Evolutionary conservation across 306 rosid species (phyloP).

Genomic region (Cucurbita moschata): DNA sequence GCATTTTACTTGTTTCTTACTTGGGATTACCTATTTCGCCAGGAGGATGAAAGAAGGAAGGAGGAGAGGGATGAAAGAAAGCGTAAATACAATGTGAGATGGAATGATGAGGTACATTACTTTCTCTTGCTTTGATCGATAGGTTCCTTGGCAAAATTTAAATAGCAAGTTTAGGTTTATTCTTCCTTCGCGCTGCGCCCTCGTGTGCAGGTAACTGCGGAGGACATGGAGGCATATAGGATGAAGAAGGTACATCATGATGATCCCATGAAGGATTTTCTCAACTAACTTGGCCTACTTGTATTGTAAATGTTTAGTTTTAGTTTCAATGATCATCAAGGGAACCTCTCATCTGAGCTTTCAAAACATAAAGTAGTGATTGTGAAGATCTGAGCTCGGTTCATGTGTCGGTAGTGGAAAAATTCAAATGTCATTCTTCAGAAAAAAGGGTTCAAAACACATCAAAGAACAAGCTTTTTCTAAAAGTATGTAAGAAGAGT

Average conservation of each 20-base stretch:
- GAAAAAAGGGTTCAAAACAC: too few relatives aligned
- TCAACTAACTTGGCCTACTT: background rate
- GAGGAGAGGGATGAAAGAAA: slow-evolving; percentile 61
- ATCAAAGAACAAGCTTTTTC: too few relatives aligned
- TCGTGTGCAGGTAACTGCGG: slow-evolving; percentile 24
- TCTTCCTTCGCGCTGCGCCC: background rate
- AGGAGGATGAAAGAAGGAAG: slow-evolving; percentile 44
- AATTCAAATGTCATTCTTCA: too few relatives aligned
- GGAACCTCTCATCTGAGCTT: background rate
- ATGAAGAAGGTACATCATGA: slow-evolving; percentile 36
- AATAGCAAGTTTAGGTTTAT: background rate
- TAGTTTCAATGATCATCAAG: background rate
- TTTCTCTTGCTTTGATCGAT: background rate
- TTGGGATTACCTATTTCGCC: background rate
- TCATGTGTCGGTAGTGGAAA: too few relatives aligned
- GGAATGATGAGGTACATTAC: slow-evolving; percentile 33
- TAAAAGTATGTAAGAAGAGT: too few relatives aligned
- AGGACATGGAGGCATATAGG: slow-evolving; percentile 41
- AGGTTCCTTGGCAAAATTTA: background rate
- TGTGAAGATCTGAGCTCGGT: background rate
- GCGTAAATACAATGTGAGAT: slow-evolving; percentile 36
- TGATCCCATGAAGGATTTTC: slow-evolving; percentile 40
- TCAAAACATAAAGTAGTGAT: background rate
- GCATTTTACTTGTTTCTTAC: background rate
- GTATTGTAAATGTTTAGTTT: background rate